A percentile compares a stretch with the other conserved stretches of the same genome.
Conservation (phyloP, 2,329 filamentous ascomycete species). For the Aquanectria penicillioides region DNA sequence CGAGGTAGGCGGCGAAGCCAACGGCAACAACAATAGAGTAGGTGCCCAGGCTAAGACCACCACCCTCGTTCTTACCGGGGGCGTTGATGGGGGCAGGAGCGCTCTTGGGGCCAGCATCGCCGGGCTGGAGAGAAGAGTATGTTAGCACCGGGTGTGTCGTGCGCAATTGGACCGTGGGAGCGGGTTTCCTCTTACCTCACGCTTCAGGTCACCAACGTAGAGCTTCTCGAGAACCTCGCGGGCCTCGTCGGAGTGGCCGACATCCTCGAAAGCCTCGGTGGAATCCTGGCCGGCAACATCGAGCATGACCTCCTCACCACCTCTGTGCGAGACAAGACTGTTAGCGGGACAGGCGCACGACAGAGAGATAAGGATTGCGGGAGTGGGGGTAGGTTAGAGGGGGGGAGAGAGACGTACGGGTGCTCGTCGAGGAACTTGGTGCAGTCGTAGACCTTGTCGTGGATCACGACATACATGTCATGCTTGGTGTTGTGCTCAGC, state of each 20-base stretch:
- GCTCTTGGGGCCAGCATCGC: conserved; percentile 77
- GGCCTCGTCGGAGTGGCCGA: conserved; percentile 98
- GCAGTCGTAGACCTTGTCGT: conserved; percentile 96
- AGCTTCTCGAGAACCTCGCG: conserved; percentile 89
- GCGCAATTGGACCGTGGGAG: not conserved
- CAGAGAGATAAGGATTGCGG: not conserved
- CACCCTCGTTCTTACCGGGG: conserved; percentile 58
- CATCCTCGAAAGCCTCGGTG: conserved; percentile 98
- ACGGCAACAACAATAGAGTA: conserved; percentile 85
- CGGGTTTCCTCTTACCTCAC: conserved; percentile 67
- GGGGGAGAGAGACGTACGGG: conserved; percentile 70
- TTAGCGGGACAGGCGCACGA: conserved; percentile 29
- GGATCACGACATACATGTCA: conserved; percentile 89
- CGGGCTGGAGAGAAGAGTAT: conserved; percentile 61
- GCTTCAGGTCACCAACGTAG: conserved; percentile 80
- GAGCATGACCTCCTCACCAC: conserved; percentile 97
- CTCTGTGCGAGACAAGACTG: conserved; percentile 64
- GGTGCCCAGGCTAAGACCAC: conserved; percentile 78
- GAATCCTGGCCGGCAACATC: conserved; percentile 96
- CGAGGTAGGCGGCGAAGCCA: conserved; percentile 79
- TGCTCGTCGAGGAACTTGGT: conserved; percentile 96
- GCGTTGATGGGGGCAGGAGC: conserved; percentile 59
- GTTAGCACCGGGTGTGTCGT: conserved; percentile 35
- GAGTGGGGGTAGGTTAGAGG: conserved; percentile 11
- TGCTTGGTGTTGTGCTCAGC: conserved; percentile 91